phyloP scores from a whole-genome alignment of 164 flowering plant genomes.

The Aristolochia californica region DNA sequence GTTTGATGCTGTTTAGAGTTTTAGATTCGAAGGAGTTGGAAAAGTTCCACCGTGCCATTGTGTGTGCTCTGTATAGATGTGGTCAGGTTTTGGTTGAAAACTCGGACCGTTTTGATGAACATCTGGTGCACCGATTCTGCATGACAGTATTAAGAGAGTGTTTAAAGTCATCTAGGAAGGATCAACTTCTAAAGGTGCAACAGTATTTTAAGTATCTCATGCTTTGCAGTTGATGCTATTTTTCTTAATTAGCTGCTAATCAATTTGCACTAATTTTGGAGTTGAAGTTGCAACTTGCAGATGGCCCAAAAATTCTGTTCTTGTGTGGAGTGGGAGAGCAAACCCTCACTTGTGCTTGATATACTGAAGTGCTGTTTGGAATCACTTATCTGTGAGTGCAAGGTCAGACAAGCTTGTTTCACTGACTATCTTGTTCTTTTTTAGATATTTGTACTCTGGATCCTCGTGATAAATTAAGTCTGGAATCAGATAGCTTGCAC shows the following conservation, averaged over 20 bases:
- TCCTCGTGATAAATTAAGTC: background rate
- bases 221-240: background rate
- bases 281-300: slow-evolving; percentile 35
- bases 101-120: slow-evolving; percentile 19
- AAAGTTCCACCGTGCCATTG: slow-evolving; percentile 41
- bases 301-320: slow-evolving; percentile 46
- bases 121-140: slow-evolving; percentile 34
- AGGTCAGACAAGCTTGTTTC: slow-evolving; percentile 12
- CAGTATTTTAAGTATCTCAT: background rate
- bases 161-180: slow-evolving; percentile 33
- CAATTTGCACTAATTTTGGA: background rate
- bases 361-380: slow-evolving; percentile 29
- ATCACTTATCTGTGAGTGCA: slow-evolving; percentile 26
- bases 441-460: slow-evolving; percentile 2
- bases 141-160: slow-evolving; percentile 34
- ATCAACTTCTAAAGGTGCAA: slow-evolving; percentile 49
- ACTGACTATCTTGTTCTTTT: background rate
- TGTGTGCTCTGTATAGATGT: slow-evolving; percentile 36
- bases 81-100: slow-evolving; percentile 32
- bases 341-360: slow-evolving; percentile 21
- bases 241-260: background rate
- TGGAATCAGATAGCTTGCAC: too few species aligned
- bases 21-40: slow-evolving; percentile 40
- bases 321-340: slow-evolving; percentile 22
- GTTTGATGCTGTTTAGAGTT: slow-evolving; percentile 27